Percentiles rank a stretch among this genome's conserved stretches.
phyloP scores from a whole-genome alignment of 164 flowering plant genomes.

The Chloranthus sessilifolius region DNA sequence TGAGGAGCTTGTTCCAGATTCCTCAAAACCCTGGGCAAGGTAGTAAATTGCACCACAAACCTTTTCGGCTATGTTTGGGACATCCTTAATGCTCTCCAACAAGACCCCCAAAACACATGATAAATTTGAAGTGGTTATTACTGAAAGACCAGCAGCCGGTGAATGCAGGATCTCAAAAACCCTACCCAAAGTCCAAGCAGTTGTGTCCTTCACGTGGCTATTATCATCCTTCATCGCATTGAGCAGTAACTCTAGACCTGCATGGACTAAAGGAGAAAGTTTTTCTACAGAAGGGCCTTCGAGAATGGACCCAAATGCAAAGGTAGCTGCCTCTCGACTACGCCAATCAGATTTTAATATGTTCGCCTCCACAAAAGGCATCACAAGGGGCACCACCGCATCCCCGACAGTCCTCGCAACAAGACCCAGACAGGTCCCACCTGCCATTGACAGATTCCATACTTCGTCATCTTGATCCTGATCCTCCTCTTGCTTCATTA shows the following conservation, averaged over 20 bases:
- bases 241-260: constrained; percentile 61
- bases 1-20: constrained; percentile 40
- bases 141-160: constrained; percentile 54
- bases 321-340: constrained; percentile 74
- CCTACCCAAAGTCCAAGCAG: constrained; percentile 82
- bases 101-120: constrained; percentile 44
- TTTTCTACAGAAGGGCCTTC: constrained; percentile 69
- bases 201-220: constrained; percentile 73
- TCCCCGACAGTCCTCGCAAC: constrained; percentile 80
- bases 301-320: constrained; percentile 79
- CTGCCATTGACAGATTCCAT: constrained; percentile 92
- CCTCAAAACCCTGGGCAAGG: constrained; percentile 77
- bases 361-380: constrained; percentile 78
- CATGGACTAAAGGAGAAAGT: constrained; percentile 55
- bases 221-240: constrained; percentile 60
- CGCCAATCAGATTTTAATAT: constrained; percentile 67
- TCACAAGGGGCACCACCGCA: constrained; percentile 62
- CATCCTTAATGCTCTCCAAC: constrained; percentile 61
- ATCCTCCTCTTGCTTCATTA: constrained; percentile 81
- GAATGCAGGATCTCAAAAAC: constrained; percentile 69
- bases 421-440: constrained; percentile 78
- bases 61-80: constrained; percentile 71
- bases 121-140: constrained; percentile 48
- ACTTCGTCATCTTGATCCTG: constrained; percentile 72
- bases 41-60: constrained; percentile 84